phyloP scores from a whole-genome alignment of 2,329 filamentous ascomycete species.

The Phyllosticta paracitricarpa region DNA sequence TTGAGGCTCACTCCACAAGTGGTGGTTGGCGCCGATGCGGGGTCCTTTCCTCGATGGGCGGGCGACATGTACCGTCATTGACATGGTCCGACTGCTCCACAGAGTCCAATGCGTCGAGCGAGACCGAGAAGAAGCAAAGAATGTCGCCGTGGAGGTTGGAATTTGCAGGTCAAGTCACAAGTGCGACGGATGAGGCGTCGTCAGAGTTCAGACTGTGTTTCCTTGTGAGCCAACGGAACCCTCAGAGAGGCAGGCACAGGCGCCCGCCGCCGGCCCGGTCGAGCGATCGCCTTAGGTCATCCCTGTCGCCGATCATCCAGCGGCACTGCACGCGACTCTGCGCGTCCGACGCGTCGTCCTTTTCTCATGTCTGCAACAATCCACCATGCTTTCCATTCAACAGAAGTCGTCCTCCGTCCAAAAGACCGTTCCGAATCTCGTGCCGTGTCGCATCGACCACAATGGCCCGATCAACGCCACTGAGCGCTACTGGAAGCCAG shows the following conservation, averaged over 20 bases:
- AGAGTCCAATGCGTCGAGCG: too few relatives aligned
- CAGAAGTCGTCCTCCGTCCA: conserved; percentile 15
- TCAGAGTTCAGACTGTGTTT: neutral
- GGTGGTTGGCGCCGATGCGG: neutral
- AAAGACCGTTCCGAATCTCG: conserved; percentile 54
- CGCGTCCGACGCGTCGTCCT: neutral
- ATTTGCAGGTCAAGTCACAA: neutral
- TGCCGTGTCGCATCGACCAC: conserved; percentile 74
- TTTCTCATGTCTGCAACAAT: neutral
- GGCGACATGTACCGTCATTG: conserved; percentile 3
- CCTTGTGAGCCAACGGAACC: neutral
- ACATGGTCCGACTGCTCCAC: neutral
- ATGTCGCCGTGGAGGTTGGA: neutral
- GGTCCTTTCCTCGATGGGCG: conserved; percentile 1
- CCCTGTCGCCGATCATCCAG: neutral
- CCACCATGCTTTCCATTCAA: conserved; percentile 37
- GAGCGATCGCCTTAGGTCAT: too few relatives aligned
- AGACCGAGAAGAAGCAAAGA: too few relatives aligned
- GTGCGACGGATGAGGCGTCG: neutral
- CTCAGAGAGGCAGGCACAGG: too few relatives aligned
- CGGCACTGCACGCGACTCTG: neutral
- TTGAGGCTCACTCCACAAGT: neutral
- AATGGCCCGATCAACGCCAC: conserved; percentile 58
- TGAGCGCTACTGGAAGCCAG: conserved; percentile 61
- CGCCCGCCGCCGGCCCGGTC: too few relatives aligned